A percentile compares a stretch with the other conserved stretches of the same genome.
Evolutionary conservation across 345 rosid genomes (phyloP).

Genomic region (Clausena lansium): DNA sequence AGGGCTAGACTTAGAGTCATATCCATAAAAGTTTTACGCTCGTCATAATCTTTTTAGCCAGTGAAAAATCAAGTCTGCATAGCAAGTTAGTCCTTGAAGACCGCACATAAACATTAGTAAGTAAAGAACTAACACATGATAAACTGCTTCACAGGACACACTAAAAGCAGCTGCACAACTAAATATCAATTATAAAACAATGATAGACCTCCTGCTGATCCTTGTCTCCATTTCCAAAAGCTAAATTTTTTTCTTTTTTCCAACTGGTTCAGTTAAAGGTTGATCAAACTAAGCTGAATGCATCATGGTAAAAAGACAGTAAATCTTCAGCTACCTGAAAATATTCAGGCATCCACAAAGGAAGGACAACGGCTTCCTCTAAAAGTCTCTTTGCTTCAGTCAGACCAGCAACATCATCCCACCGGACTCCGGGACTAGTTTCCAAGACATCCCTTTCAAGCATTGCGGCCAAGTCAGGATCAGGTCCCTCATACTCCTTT

Average conservation of each 20-base stretch:
- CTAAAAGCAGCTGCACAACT: not conserved
- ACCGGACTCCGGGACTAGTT: slow-evolving; percentile 92
- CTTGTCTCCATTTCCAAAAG: not conserved
- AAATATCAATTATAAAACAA: not conserved
- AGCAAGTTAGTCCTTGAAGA: not conserved
- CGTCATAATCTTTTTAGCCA: not conserved
- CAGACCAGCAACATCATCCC: slow-evolving; percentile 99
- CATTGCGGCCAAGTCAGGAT: slow-evolving; percentile 95
- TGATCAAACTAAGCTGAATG: not conserved
- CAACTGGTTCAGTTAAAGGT: not conserved
- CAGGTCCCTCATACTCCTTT: slow-evolving; percentile 94
- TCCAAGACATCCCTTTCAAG: slow-evolving; percentile 99
- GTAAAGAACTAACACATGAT: not conserved
- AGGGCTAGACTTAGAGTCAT: not conserved
- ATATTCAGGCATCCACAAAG: slow-evolving; percentile 99
- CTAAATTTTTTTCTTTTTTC: not conserved
- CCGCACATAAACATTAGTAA: not conserved
- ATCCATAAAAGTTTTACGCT: not conserved
- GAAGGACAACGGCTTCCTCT: slow-evolving; percentile 99
- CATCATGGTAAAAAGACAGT: not conserved
- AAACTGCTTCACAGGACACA: not conserved
- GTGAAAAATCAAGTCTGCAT: slow-evolving; percentile 10
- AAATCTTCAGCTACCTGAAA: slow-evolving; percentile 67
- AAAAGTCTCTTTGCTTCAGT: slow-evolving; percentile 96
- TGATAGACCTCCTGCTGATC: not conserved